Conservation (phyloP, 1,284 basidiomycete genomes). For the Irpex lacteus region DNA sequence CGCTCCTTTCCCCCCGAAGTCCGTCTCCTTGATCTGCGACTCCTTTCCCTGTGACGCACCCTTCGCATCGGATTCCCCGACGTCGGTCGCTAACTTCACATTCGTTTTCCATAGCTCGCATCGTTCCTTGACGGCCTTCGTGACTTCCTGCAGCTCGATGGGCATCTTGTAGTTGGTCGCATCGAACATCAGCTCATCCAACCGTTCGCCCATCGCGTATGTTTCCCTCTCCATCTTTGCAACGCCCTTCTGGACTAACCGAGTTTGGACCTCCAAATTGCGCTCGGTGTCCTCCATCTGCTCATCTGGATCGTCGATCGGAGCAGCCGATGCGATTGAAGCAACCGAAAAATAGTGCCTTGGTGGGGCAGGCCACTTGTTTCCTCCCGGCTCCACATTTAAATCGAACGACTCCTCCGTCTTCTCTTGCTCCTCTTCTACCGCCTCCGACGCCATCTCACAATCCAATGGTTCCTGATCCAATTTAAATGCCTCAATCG, state of each 20-base stretch:
- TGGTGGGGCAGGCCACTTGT: neutral
- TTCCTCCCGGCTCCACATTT: neutral
- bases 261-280: neutral
- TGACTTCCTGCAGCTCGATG: no score
- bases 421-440: neutral
- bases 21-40: no score
- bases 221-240: neutral
- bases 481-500: no score
- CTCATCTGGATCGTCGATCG: neutral
- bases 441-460: neutral
- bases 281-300: neutral
- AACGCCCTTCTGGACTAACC: neutral
- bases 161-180: no score
- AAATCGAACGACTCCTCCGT: no score
- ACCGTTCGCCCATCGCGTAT: neutral
- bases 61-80: no score
- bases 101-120: no score
- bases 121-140: no score
- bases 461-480: neutral
- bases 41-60: no score
- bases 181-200: no score
- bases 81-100: no score
- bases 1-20: no score
- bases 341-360: neutral
- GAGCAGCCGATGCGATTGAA: neutral